Percentiles rank a stretch among this genome's conserved stretches.
Evolutionary conservation across 345 rosid genomes (phyloP).

Genomic region (Eucalyptus polyanthemos): DNA sequence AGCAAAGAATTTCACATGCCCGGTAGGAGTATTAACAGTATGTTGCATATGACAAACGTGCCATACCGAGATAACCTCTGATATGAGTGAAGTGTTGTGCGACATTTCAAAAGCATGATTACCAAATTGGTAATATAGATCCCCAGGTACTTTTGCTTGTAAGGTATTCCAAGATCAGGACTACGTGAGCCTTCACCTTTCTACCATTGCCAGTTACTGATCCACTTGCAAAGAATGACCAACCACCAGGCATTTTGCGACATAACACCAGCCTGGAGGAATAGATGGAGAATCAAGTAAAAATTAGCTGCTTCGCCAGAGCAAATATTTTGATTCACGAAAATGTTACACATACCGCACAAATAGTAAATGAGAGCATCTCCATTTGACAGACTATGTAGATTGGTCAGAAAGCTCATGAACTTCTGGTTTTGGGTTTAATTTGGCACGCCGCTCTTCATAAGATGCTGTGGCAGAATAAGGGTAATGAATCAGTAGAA

Average conservation of each 20-base stretch:
- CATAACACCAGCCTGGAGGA: not conserved
- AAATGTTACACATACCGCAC: not conserved
- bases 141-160: not conserved
- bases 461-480: constrained; percentile 47
- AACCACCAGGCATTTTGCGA: not conserved
- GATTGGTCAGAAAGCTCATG: not conserved
- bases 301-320: not conserved
- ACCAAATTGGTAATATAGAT: not conserved
- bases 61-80: not conserved
- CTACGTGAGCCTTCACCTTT: not conserved
- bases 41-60: not conserved
- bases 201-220: not conserved
- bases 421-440: constrained; percentile 13
- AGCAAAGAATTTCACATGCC: not conserved
- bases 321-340: not conserved
- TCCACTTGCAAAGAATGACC: not conserved
- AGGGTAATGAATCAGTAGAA: not conserved
- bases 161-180: not conserved
- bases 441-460: constrained; percentile 57
- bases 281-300: not conserved
- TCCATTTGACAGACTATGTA: not conserved
- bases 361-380: not conserved
- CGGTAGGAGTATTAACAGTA: not conserved
- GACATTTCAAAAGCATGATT: not conserved
- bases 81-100: not conserved